Conservation (phyloP, 192 early-diverging fungal genomes). For the Gigaspora rosea region DNA sequence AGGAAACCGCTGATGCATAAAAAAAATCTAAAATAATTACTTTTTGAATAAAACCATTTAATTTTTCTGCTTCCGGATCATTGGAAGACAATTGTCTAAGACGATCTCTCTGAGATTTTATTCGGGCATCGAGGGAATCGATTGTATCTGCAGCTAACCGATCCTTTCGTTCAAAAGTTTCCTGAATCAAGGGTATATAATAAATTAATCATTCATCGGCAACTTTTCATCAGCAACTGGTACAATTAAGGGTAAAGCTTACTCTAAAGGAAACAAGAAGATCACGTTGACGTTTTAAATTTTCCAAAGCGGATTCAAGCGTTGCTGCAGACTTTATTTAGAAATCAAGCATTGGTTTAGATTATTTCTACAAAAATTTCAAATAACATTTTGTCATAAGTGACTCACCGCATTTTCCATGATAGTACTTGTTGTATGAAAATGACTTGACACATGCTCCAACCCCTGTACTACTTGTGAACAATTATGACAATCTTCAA, state of each 20-base stretch:
- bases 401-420: conserved; percentile 43
- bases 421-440: conserved; percentile 33
- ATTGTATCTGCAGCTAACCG: conserved; percentile 45
- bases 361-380: conserved; percentile 19
- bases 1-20: background rate
- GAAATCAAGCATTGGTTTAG: too few relatives aligned
- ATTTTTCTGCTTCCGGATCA: conserved; percentile 45
- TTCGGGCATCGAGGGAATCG: conserved; percentile 58
- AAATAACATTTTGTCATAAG: conserved; percentile 34
- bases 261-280: conserved; percentile 59
- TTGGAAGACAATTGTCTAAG: conserved; percentile 21
- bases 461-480: conserved; percentile 47
- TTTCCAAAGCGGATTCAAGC: conserved; percentile 59
- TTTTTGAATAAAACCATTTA: conserved; percentile 35
- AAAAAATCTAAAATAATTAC: conserved; percentile 34
- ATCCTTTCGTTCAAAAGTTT: conserved; percentile 60
- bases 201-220: background rate
- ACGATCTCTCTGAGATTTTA: conserved; percentile 51
- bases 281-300: conserved; percentile 66
- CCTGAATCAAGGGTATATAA: conserved; percentile 32
- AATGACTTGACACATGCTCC: conserved; percentile 37
- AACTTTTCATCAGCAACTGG: background rate
- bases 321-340: conserved; percentile 36
- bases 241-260: background rate
- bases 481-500: conserved; percentile 60